Evolutionary conservation across 148 eudicot species (phyloP), one percentile per base, ranked within the genome.

Genomic region (Camellia japonica): DNA sequence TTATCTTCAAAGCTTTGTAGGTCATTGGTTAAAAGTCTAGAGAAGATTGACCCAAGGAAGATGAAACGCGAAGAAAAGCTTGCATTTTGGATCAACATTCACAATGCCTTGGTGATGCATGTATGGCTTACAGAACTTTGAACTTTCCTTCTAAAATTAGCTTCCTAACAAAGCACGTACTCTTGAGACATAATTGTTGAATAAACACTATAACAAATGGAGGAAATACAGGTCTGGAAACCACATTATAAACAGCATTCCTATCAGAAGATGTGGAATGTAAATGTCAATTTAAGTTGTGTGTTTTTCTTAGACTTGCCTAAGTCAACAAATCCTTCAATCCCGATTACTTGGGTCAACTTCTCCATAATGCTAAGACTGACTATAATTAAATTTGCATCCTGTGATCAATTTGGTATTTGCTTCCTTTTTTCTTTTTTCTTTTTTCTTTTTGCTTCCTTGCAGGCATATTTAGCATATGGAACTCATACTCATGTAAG

Each of bases 71-170:
- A 89, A 84, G 89, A 87, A 75, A 89, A 89, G 88, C 88, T 87
- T 20, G 86, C 79, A 0, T 89, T 87, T 82, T 89, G 91, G 91
- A 85, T 89, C 69, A 89, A 89, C 73, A 82, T 89, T 82, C 89
- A 89, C 85, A 89, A 89, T 80, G 88, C 91, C 46, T 75, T 89
- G 87, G 86, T 85, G 77, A 89, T 89, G 91, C 91, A 87, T 80
- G 91, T 89, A 87, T 44, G 90, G 61, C 51, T 55, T 60, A 55
- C 30, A 12, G 19, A 38, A 80, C 13, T 47, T 64, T 42, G 54
- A 74, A 49, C 7, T 62, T 80, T 80, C 20, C 73, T 74, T 51
- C 7, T 43, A 13, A 23, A 47, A 62, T 51, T 46, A 23, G 61
- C 72, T 30, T 51, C 15, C 9, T 14, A 65, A 52, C 11, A 30